Conservation (phyloP, 495 filamentous ascomycete genomes). For the Aspergillus cavernicola region DNA sequence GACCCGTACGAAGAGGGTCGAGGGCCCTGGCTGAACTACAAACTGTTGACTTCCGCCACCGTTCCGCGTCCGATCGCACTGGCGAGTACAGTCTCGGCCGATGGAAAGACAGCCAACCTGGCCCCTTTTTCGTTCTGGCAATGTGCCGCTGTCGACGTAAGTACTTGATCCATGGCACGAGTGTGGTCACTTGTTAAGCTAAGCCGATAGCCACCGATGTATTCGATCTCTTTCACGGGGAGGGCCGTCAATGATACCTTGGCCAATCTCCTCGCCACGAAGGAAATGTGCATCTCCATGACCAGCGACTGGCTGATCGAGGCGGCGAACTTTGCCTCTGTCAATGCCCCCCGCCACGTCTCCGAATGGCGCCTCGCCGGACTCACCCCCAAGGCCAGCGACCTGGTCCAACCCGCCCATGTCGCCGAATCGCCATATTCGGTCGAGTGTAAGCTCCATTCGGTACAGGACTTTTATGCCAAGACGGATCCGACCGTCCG, state of each 20-base stretch:
- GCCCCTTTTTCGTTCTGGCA: background rate
- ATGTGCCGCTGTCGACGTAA: background rate
- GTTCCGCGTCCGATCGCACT: background rate
- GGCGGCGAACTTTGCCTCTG: background rate
- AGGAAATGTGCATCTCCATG: constrained; percentile 2
- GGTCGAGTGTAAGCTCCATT: background rate
- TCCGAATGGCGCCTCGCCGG: background rate
- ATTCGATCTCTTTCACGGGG: background rate
- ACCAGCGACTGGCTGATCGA: background rate
- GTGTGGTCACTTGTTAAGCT: background rate
- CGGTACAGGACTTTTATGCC: background rate
- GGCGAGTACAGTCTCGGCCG: background rate
- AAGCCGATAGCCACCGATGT: background rate
- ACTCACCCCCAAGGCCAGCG: background rate
- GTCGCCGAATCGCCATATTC: background rate
- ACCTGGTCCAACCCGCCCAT: background rate
- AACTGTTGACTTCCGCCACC: background rate
- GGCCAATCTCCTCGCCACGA: background rate
- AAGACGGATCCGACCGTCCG: background rate
- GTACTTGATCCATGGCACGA: background rate
- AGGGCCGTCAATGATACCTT: background rate
- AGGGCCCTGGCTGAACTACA: background rate
- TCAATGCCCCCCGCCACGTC: background rate
- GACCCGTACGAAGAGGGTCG: background rate
- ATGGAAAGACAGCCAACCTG: background rate